Base-by-base conservation (phyloP, 192 early-diverging fungal species). In the Coemansia asiatica region DNA sequence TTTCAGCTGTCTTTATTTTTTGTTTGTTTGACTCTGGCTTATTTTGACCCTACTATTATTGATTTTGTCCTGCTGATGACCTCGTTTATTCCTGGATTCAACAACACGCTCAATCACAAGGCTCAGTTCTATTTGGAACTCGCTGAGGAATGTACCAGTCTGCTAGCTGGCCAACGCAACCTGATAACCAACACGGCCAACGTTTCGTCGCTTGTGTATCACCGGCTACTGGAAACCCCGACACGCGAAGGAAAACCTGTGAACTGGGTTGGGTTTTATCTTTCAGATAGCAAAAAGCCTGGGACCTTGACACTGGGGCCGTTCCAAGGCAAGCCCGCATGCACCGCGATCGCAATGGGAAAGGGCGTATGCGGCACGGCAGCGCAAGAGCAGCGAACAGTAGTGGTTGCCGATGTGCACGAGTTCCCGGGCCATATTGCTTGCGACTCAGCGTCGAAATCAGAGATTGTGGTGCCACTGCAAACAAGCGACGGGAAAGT, bases 321-420 rank as follows among this genome's bases (percentile, higher is more conserved):
- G 33, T 97, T 97, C 80, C 93, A 97, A 66, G 94, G 94, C 57
- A 89, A 88, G 60, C 81, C 93, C 0, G 95, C 95, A 7, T 97
- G 95, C 72, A 94, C 92, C 5, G 80, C 87, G 21, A 97, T 97
- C 57, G 76, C 72, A 16, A 85, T 93, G 67, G 90, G 90, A 19
- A 86, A 85, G 25, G 95, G 95, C 18, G 95, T 97, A n/a, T 95
- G 94, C 70, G 95, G 94, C 19, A 85, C 90, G 6, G 90, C 93
- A 0, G 94, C 93, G 3, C 60, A 61, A n/a, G 72, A 79, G 38
- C 62, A 69, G 16, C 12, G 60, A 31, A 85, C 90, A 0, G 71
- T 89, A 40, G 64, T 95, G 2, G 89, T 97, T 29, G 66, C 71
- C 36, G 87, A 97, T 63, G 94, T 95, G 29, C 90, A 92, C 68